Percentiles rank a stretch among this genome's conserved stretches.
Evolutionary conservation across 495 filamentous ascomycete species (phyloP).

Genomic region (Ascodesmis nigricans): DNA sequence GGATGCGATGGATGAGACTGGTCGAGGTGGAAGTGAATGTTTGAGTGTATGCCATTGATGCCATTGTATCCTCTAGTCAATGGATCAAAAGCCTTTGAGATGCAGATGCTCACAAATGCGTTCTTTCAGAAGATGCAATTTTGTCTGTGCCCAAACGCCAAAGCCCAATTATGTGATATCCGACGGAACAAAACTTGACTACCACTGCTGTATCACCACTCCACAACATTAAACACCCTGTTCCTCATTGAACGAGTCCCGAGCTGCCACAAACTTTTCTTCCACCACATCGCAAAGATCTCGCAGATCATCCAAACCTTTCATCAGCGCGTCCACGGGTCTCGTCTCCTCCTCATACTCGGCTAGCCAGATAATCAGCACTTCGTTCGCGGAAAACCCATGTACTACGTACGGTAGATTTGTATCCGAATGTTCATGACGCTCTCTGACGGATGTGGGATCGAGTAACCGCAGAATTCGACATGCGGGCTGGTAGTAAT

Average conservation of each 20-base stretch:
- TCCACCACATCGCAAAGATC: slow-evolving; percentile 80
- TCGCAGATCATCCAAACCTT: slow-evolving; percentile 68
- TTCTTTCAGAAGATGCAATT: too few relatives aligned
- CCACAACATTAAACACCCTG: too few relatives aligned
- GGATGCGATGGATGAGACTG: too few relatives aligned
- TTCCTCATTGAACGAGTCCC: slow-evolving; percentile 40
- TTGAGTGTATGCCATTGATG: too few relatives aligned
- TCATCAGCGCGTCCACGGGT: slow-evolving; percentile 65
- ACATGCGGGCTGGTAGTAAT: slow-evolving; percentile 53
- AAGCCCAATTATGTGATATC: slow-evolving; percentile 2
- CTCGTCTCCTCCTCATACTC: slow-evolving; percentile 39
- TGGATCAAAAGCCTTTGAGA: too few relatives aligned
- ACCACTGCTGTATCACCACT: too few relatives aligned
- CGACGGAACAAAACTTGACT: too few relatives aligned
- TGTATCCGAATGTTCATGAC: slow-evolving; percentile 97
- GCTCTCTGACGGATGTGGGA: slow-evolving; percentile 83
- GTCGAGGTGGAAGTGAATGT: too few relatives aligned
- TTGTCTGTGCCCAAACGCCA: too few relatives aligned
- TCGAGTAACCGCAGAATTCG: slow-evolving; percentile 95
- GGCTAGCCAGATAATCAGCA: slow-evolving; percentile 4
- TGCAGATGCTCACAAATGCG: too few relatives aligned
- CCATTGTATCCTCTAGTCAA: too few relatives aligned
- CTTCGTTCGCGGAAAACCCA: slow-evolving; percentile 3
- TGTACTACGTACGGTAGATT: slow-evolving; percentile 51
- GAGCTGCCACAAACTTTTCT: slow-evolving; percentile 52